These are phyloP conservation scores for Phytophthora agathidicida DNA, from an alignment of 352 stramenopile genomes.

Conservation along the genomic window DNA sequence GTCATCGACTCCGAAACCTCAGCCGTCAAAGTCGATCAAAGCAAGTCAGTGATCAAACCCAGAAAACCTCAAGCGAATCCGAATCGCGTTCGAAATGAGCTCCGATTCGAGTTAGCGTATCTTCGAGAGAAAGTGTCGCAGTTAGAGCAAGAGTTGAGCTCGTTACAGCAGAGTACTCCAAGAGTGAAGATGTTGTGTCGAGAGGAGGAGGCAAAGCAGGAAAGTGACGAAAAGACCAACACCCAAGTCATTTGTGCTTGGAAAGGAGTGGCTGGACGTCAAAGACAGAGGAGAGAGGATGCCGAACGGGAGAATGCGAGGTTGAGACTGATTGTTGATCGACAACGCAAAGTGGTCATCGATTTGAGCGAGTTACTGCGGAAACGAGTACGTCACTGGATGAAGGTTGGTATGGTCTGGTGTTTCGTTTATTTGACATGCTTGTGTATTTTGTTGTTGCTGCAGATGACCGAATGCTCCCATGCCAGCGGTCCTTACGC, in stretches of 20 bases:
- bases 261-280: constrained; percentile 25
- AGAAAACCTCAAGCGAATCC: constrained; percentile 25
- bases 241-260: constrained; percentile 10
- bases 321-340: constrained; percentile 43
- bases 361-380: constrained; percentile 7
- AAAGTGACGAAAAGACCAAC: too few species aligned
- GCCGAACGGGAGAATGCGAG: constrained; percentile 40
- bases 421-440: neutral
- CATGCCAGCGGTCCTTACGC: constrained; percentile 2
- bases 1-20: neutral
- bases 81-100: constrained; percentile 29
- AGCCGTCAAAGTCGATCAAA: constrained; percentile 2
- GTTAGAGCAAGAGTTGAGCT: constrained; percentile 50
- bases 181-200: constrained; percentile 4
- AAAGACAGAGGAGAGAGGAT: constrained; percentile 31
- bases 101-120: constrained; percentile 65
- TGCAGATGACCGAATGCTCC: constrained; percentile 15
- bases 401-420: neutral
- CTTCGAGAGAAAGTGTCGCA: constrained; percentile 59
- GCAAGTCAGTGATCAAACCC: neutral
- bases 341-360: constrained; percentile 11
- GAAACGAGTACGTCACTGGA: constrained; percentile 14
- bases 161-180: constrained; percentile 19
- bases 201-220: neutral
- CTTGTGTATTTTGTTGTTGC: neutral